Base-by-base conservation (phyloP, 148 eudicot species). In the Cornus florida region DNA sequence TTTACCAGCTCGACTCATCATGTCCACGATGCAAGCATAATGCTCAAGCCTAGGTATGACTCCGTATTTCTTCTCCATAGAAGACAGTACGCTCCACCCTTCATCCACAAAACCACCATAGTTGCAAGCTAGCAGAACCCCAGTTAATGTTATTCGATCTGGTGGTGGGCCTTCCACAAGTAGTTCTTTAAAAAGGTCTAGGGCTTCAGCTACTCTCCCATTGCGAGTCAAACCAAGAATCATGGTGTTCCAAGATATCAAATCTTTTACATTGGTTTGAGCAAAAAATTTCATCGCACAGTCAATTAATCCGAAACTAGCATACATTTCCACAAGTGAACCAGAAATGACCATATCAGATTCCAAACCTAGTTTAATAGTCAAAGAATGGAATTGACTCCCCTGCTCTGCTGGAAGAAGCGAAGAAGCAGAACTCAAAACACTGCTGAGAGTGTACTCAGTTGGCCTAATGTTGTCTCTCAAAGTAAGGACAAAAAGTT, bases 221-320 rank as follows among this genome's bases (percentile, higher is more conserved):
- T 90, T 91, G 57, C 77, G 84, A 77, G 91, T 70, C 79, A 92
- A 78, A 22, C 91, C 98, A 24, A 80, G 74, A 59, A 94, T 89
- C 90, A 94, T 85, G 56, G 87, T 82, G 80, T 94, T 94, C 97
- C 95, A 92, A 60, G 89, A 82, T 83, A 90, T 85, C 82, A 94
- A 82, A 79, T 94, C 98, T 77, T 75, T 89, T 16, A 14, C 64
- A 75, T 46, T 75, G 77, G 89, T 85, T 24, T 79, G 39, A 43
- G 59, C 38, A 74, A 94, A 94, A 19, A 90, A 78, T 2, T 62
- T 82, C 43, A 79, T 64, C 14, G 97, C 89, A 83, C 77, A 83
- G 66, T 90, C 91, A 43, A 90, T 80, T 41, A 84, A 79, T 59
- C 97, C 98, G 75, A 84, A 88, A 83, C 88, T 92, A 66, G 88